These are phyloP conservation scores for Pseudodiploospora longispora DNA, from an alignment of 2,329 filamentous ascomycete species.

Conservation along the genomic window DNA sequence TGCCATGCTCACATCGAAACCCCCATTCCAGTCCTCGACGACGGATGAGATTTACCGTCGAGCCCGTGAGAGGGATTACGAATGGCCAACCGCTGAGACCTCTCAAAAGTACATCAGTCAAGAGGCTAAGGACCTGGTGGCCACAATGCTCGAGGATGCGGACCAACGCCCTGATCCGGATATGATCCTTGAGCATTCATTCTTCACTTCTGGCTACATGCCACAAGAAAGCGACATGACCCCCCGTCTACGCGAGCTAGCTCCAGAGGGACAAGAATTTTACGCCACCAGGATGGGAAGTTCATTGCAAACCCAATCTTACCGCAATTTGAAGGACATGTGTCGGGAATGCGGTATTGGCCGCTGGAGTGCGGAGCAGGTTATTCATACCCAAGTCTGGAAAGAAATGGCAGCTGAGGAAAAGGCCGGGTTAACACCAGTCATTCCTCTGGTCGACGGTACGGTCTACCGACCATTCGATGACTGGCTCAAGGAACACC, in stretches of 20 bases:
- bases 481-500: slow-evolving; percentile 49
- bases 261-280: slow-evolving; percentile 51
- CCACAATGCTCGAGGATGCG: slow-evolving; percentile 66
- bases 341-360: slow-evolving; percentile 53
- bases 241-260: slow-evolving; percentile 45
- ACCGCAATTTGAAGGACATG: slow-evolving; percentile 47
- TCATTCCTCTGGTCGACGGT: slow-evolving; percentile 52
- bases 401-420: slow-evolving; percentile 62
- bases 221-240: slow-evolving; percentile 54
- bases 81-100: slow-evolving; percentile 63
- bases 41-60: slow-evolving; percentile 78
- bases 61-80: slow-evolving; percentile 64
- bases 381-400: slow-evolving; percentile 50
- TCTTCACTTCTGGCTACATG: slow-evolving; percentile 71
- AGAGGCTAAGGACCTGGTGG: slow-evolving; percentile 71
- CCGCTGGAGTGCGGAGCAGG: slow-evolving; percentile 39
- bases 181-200: slow-evolving; percentile 68
- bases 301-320: slow-evolving; percentile 37
- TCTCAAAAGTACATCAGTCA: slow-evolving; percentile 63
- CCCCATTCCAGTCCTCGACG: slow-evolving; percentile 88
- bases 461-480: slow-evolving; percentile 59
- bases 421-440: slow-evolving; percentile 55
- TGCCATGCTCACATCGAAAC: slow-evolving; percentile 92
- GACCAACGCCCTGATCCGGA: slow-evolving; percentile 69
- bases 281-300: slow-evolving; percentile 40